Evolutionary conservation across 345 rosid genomes (phyloP), one percentile per base, ranked within the genome.

Genomic region (Syzygium aqueum): DNA sequence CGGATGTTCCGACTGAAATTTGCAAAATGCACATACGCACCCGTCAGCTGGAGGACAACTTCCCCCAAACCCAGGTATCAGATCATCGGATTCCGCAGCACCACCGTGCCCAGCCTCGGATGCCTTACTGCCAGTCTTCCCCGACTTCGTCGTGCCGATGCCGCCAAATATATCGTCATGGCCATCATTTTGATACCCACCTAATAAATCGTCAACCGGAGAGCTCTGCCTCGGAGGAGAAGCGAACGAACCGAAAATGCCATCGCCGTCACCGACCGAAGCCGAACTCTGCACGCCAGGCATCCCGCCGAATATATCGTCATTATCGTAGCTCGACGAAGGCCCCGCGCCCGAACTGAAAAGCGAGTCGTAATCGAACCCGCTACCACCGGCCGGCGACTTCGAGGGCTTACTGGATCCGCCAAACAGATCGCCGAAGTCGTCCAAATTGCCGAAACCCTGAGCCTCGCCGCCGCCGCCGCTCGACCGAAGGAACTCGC

Each of bases 31-130:
- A 53, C 27, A 84, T 28, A 86, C 91, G 84, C 88, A 94, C 99
- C 96, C 90, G 80, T 86, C 88, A 61, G 84, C 88, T 1, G 94
- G 53, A 30, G 93, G 88, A 83, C 85, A 52, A 87, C 88, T 91
- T 67, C 88, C 90, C 89, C 95, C 97, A 89, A 96, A 96, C 33
- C 99, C 99, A 13, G 98, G 95, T 53, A 95, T 89, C 92, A 95
- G 93, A 86, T 93, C 99, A 91, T 93, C 95, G 56, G 86, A 90
- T 89, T 87, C 94, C 88, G 88, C 89, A 59, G 84, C 91, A 87
- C 87, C 89, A 51, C 87, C 89, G 49, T 90, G 85, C 25, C 53
- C 90, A 51, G 86, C 77, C 61, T 84, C 84, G 16, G 51, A 86
- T n/a, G 90, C 88, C 51, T 87, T 89, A 61, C 90, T 89, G 84